Base-by-base conservation (phyloP, 352 stramenopile genomes). In the Globisporangium irregulare region DNA sequence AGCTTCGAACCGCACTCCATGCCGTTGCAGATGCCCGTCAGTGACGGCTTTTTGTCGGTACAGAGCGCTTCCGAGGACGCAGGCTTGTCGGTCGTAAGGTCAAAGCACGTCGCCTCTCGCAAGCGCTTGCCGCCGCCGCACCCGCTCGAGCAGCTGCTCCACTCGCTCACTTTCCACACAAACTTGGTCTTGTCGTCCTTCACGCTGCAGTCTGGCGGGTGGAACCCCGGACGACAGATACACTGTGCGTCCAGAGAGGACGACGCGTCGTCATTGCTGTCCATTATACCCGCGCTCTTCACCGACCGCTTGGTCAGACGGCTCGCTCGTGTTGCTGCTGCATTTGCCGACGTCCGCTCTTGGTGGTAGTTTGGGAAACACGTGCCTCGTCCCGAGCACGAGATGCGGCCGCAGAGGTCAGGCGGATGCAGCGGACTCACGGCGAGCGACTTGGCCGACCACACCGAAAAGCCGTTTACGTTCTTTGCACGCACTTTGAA, bases 1-100 rank as follows among this genome's bases (percentile, higher is more conserved):
- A 88, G 75, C 66, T 89, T 91, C 18, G 81, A 89, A 14, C 84
- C 84, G 59, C 84, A 92, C 56, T 91, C 82, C 72, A 92, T 90
- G 41, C 84, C 78, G 51, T 92, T 92, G 77, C 84, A 92, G 27
- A 92, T 90, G 10, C 77, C 80, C 20, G 82, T 79, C 24, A 84
- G 68, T 34, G 81, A 81, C 4, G 84, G 84, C 53, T 87, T 88
- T 38, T 75, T 77, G 1, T 66, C 70, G 0, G 67, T 38, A 20
- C 83, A 91, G 18, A 77, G 36, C 4, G 62, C 20, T 1, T 84
- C 79, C 6, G 66, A 63, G 1, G 68, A 51, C 1, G 79, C 75
- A 3, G 67, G 48, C 32, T 71, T 62, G 24, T 84, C 72, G 0
- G 66, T 72, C 6, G 59, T 25, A 0, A 79, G 51, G 22, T 88